Conservation (phyloP, 2,329 filamentous ascomycete species). For the Drechslerella coelobrocha region DNA sequence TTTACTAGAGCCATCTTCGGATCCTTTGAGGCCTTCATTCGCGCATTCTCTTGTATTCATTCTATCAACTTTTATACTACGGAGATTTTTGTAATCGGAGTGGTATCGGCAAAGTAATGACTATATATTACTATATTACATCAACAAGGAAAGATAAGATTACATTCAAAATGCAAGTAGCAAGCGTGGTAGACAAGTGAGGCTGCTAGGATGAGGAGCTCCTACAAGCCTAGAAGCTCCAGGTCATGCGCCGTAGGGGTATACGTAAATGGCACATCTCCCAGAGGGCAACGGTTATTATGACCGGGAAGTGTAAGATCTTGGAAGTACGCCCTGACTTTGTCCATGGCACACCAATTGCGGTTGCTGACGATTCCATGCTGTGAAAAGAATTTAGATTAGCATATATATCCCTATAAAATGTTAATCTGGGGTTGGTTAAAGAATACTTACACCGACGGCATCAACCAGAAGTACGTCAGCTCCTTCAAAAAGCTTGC, state of each 20-base stretch:
- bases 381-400: constrained; percentile 19
- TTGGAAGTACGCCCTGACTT: constrained; percentile 37
- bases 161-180: no score
- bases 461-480: constrained; percentile 46
- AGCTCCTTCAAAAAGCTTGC: constrained; percentile 18
- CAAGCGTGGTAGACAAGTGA: no score
- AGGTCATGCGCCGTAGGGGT: constrained; percentile 5
- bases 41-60: no score
- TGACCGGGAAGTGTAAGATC: constrained; percentile 36
- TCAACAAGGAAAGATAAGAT: no score
- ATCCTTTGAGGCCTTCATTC: no score
- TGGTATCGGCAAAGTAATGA: no score
- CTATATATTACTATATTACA: no score
- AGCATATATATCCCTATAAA: not conserved
- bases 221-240: no score
- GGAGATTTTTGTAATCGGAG: no score
- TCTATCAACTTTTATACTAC: no score
- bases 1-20: no score
- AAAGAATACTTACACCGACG: constrained; percentile 33
- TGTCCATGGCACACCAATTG: constrained; percentile 40
- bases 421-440: not conserved
- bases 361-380: constrained; percentile 23
- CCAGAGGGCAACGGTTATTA: constrained; percentile 30
- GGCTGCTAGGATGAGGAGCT: no score
- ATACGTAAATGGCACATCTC: constrained; percentile 20